These are phyloP conservation scores for Eucalyptus coolabah DNA, from an alignment of 345 rosid genomes.

Conservation along the genomic window DNA sequence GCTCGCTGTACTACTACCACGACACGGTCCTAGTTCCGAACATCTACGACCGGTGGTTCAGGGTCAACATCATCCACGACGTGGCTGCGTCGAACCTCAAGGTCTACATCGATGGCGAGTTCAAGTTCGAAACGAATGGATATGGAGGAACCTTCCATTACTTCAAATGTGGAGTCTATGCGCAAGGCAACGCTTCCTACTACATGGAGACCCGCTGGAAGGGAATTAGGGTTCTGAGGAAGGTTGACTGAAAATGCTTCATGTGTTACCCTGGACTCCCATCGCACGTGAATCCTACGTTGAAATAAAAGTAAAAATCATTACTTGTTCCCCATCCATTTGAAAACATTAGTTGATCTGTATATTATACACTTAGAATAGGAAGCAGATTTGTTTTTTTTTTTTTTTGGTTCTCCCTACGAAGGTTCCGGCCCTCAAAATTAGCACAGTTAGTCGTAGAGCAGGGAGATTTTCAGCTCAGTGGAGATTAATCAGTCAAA, in stretches of 20 bases:
- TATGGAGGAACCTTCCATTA: constrained; percentile 12
- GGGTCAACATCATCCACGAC: constrained; percentile 21
- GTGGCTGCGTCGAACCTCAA: not conserved
- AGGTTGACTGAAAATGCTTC: not conserved
- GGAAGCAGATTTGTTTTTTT: no score
- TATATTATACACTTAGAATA: not conserved
- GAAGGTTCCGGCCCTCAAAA: not conserved
- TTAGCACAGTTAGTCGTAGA: not conserved
- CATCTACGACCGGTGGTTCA: constrained; percentile 17
- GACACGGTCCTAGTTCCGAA: not conserved
- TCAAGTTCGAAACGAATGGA: constrained; percentile 1
- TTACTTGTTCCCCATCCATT: not conserved
- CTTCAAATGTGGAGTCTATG: constrained; percentile 25
- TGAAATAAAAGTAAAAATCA: not conserved
- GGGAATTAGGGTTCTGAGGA: constrained; percentile 6
- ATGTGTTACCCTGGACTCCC: not conserved
- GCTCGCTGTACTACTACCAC: constrained; percentile 7
- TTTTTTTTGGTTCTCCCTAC: not conserved
- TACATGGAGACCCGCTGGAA: constrained; percentile 33
- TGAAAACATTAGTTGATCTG: not conserved
- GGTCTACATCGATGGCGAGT: constrained; percentile 11
- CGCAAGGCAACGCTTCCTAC: not conserved
- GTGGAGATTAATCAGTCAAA: not conserved
- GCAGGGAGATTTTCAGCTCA: not conserved
- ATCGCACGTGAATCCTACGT: not conserved